Percentiles rank a stretch among this genome's conserved stretches.
Evolutionary conservation across 2,329 filamentous ascomycete species (phyloP).

Genomic region (Ceratocystis lukuohia): DNA sequence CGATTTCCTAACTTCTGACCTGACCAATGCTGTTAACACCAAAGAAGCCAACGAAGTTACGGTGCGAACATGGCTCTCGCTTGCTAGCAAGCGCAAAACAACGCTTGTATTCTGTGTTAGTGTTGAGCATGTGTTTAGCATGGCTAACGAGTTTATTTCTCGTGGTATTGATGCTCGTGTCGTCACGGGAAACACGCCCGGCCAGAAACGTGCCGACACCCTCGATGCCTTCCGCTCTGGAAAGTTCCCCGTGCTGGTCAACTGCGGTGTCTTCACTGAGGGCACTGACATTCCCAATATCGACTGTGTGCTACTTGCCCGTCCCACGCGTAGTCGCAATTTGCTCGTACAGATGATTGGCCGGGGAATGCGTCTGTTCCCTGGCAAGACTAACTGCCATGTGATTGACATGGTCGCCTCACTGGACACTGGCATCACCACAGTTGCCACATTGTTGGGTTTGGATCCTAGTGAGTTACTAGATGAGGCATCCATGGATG

Average conservation of each 20-base stretch:
- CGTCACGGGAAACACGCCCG: conserved; percentile 71
- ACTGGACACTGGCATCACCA: conserved; percentile 70
- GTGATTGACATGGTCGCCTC: conserved; percentile 92
- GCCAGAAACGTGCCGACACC: conserved; percentile 51
- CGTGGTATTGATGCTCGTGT: conserved; percentile 71
- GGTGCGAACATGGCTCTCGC: conserved; percentile 72
- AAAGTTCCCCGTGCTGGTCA: conserved; percentile 69
- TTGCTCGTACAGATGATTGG: conserved; percentile 96
- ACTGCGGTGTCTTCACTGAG: conserved; percentile 94
- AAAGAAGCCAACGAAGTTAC: conserved; percentile 68
- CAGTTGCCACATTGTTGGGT: conserved; percentile 83
- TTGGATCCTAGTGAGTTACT: conserved; percentile 73
- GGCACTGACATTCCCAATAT: conserved; percentile 97
- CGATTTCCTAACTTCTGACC: conserved; percentile 66
- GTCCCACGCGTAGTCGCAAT: conserved; percentile 86
- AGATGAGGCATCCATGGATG: conserved; percentile 47
- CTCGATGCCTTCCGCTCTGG: conserved; percentile 63
- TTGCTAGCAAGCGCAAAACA: conserved; percentile 59
- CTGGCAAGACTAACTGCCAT: conserved; percentile 77
- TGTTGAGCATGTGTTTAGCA: conserved; percentile 59
- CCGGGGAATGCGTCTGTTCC: conserved; percentile 70
- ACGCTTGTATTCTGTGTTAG: conserved; percentile 94
- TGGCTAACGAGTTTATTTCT: conserved; percentile 63
- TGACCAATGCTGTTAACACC: conserved; percentile 76
- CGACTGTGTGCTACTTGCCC: conserved; percentile 77